Base-by-base conservation (phyloP, 179 eudicot species). In the Drosera spatulata region DNA sequence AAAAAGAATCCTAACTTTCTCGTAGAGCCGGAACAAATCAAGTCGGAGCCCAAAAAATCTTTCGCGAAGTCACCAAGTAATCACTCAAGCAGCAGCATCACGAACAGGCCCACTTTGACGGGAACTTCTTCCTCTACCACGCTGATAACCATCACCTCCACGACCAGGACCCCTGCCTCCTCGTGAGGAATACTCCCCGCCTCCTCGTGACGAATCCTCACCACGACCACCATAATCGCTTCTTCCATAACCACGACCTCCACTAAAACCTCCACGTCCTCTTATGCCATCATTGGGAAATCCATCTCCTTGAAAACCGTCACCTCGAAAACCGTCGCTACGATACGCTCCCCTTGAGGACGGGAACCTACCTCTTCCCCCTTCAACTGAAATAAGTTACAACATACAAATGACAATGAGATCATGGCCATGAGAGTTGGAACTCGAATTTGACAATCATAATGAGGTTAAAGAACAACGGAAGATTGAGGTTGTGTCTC, bases 311-410 rank as follows among this genome's bases (percentile, higher is more conserved):
- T 43, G 8, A 7, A 22, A 22, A 1, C 33, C 1, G 33, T 22
- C 33, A 22, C 33, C 33, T 22, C 33, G 33, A 22, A 22, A 22
- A 1, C 33, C 33, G 33, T 22, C 33, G 33, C 33, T 22, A 43
- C 45, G 45, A 43, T 22, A 43, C 8, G 45, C 45, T 43, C 86
- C 80, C 64, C 90, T 73, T 12, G 72, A 76, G 13, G 81, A 63
- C 54, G 77, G 69, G 64, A 72, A 81, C 71, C 90, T 75, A 66
- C 84, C 86, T 77, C 86, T 69, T 55, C 86, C 82, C 53, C 71
- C 66, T 62, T 71, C 7, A 12, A 33, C 46, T 12, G 61, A 58
- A 12, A 2, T 15, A 60, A 60, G 11, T 22, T 22, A 22, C 33
- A 22, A 22, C 33, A 22, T 22, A 22, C 33, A 22, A 22, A 22